Evolutionary conservation across 352 stramenopile species (phyloP).

Genomic region (Phytophthora pisi): DNA sequence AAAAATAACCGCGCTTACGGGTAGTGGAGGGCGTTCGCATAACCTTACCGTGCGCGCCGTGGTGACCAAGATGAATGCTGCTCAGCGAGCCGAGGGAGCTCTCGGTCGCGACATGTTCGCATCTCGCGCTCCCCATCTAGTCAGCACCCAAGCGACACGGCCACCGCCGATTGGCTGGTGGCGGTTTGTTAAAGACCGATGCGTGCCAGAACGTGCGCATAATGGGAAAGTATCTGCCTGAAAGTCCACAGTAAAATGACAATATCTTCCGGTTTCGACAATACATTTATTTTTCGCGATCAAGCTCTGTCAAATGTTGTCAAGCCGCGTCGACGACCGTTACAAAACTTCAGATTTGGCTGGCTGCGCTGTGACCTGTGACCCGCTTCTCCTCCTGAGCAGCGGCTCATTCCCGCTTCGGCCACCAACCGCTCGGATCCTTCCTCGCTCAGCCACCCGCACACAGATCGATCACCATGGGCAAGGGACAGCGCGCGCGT

Average conservation of each 20-base stretch:
- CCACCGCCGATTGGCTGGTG: conserved; percentile 15
- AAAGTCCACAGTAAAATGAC: neutral
- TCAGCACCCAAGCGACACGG: conserved; percentile 11
- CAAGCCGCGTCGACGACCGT: conserved; percentile 28
- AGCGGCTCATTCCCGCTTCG: conserved; percentile 30
- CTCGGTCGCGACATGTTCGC: conserved; percentile 10
- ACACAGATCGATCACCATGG: conserved; percentile 46
- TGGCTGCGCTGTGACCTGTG: conserved; percentile 19
- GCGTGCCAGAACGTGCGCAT: conserved; percentile 1
- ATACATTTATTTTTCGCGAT: neutral
- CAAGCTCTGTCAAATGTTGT: conserved; percentile 13
- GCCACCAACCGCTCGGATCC: conserved; percentile 16
- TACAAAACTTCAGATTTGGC: conserved; percentile 35
- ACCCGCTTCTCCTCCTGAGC: neutral
- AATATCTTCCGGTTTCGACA: conserved; percentile 7
- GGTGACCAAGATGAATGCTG: too few relatives aligned
- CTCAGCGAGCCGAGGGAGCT: too few relatives aligned
- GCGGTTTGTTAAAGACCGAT: conserved; percentile 23
- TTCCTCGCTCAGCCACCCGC: conserved; percentile 1
- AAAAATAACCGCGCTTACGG: too few relatives aligned
- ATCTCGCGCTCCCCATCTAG: conserved; percentile 5
- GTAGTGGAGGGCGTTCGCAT: too few relatives aligned
- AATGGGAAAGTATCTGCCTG: neutral
- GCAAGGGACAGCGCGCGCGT: conserved; percentile 70
- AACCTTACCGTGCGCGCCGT: too few relatives aligned